A percentile compares a stretch with the other conserved stretches of the same genome.
These are phyloP conservation scores for Spergularia azorica DNA, from an alignment of 179 eudicot genomes.

Conservation along the genomic window DNA sequence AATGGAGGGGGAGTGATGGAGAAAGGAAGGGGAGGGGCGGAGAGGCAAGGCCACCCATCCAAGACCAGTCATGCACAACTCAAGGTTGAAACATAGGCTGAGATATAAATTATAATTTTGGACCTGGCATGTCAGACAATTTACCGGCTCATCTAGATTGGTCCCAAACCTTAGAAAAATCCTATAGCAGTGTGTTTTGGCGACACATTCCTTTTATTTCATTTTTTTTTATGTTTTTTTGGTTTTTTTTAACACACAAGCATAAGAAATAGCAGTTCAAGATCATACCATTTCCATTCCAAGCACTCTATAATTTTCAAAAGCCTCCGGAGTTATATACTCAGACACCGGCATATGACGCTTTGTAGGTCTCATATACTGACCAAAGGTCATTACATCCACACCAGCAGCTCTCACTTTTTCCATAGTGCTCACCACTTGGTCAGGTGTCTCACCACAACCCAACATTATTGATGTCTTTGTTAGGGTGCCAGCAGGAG, in stretches of 20 bases:
- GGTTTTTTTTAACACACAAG: not conserved
- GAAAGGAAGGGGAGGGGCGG: not conserved
- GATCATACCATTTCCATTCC: slow-evolving; percentile 91
- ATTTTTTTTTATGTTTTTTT: too few relatives aligned
- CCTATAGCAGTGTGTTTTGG: not conserved
- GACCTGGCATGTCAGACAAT: not conserved
- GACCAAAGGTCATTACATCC: slow-evolving; percentile 97
- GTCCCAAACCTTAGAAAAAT: not conserved
- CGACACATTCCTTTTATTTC: not conserved
- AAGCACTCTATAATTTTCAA: slow-evolving; percentile 69
- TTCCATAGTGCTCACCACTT: slow-evolving; percentile 91
- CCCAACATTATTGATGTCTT: slow-evolving; percentile 96
- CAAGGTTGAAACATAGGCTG: not conserved
- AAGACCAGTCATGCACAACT: not conserved
- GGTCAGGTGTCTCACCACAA: slow-evolving; percentile 96
- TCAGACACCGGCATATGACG: slow-evolving; percentile 96
- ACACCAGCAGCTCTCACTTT: slow-evolving; percentile 98
- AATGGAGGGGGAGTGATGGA: not conserved
- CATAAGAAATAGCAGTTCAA: slow-evolving; percentile 5
- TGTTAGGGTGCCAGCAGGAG: slow-evolving; percentile 93
- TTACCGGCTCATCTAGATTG: not conserved
- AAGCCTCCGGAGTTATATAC: slow-evolving; percentile 90
- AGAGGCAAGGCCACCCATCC: not conserved
- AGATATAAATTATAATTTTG: too few relatives aligned
- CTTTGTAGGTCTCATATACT: slow-evolving; percentile 94